A percentile compares a stretch with the other conserved stretches of the same genome.
Conservation (phyloP, 495 filamentous ascomycete species). For the Aspergillus saccharolyticus region DNA sequence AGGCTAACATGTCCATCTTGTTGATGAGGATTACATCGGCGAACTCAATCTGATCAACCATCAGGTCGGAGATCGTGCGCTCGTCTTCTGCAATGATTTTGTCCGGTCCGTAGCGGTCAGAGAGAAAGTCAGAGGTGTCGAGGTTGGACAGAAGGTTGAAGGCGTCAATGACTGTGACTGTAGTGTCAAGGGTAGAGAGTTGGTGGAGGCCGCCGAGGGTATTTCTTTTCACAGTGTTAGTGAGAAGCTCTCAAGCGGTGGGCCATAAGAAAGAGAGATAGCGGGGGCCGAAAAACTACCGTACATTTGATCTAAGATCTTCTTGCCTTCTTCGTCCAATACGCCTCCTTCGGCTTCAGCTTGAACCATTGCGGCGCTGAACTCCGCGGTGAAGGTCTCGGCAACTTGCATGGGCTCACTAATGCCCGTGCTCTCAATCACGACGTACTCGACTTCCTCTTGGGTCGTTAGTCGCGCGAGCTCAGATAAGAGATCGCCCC, state of each 20-base stretch:
- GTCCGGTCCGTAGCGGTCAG: constrained; percentile 40
- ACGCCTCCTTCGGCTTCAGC: constrained; percentile 22
- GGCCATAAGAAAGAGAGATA: neutral
- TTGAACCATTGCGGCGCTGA: constrained; percentile 40
- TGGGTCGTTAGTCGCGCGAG: constrained; percentile 46
- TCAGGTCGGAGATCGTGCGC: constrained; percentile 54
- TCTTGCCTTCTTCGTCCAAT: constrained; percentile 29
- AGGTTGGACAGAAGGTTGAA: constrained; percentile 55
- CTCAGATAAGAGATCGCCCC: constrained; percentile 53
- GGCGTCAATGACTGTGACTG: constrained; percentile 54
- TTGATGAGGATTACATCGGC: constrained; percentile 56
- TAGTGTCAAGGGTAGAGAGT: constrained; percentile 53
- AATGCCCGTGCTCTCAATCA: constrained; percentile 58
- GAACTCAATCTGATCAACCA: constrained; percentile 61
- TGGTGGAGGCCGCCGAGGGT: constrained; percentile 45
- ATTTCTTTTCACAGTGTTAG: constrained; percentile 27
- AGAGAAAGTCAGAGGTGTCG: constrained; percentile 52
- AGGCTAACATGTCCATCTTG: constrained; percentile 44
- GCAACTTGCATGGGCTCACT: constrained; percentile 61
- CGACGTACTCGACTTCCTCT: constrained; percentile 50
- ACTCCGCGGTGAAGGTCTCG: constrained; percentile 54
- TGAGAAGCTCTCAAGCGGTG: neutral
- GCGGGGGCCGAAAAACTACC: neutral
- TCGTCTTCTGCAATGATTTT: constrained; percentile 51
- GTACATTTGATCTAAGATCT: constrained; percentile 38